phyloP scores from a whole-genome alignment of 306 rosid genomes.

The Vigna reflexopilosa region DNA sequence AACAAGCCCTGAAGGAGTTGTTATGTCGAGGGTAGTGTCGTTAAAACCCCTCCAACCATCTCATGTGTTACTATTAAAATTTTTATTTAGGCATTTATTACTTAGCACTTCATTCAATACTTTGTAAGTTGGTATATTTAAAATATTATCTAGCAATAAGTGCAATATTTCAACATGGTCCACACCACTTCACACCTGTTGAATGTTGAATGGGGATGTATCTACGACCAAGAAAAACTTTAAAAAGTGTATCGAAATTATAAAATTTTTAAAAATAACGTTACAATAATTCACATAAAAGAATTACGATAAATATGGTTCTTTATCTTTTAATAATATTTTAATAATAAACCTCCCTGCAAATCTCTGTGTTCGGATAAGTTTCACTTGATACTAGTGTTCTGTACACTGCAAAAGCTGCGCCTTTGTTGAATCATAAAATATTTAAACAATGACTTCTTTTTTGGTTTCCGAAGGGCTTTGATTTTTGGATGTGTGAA shows the following conservation, averaged over 20 bases:
- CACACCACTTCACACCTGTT: not conserved
- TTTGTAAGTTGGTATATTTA: not conserved
- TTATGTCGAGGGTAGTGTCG: not conserved
- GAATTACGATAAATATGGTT: not conserved
- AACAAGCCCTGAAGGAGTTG: not conserved
- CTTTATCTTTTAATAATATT: not conserved
- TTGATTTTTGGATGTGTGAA: not conserved
- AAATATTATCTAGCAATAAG: not conserved
- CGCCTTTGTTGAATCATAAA: not conserved
- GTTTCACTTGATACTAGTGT: not conserved
- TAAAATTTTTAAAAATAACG: not conserved
- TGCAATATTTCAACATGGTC: not conserved
- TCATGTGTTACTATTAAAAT: not conserved
- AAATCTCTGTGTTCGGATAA: not conserved
- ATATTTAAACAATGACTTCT: not conserved
- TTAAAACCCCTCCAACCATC: not conserved
- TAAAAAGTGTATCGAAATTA: not conserved
- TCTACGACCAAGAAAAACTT: not conserved
- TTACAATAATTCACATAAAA: not conserved
- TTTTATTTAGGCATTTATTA: not conserved
- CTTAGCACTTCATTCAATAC: slow-evolving; percentile 3
- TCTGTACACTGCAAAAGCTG: not conserved
- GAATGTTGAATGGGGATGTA: not conserved
- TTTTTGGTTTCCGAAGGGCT: not conserved
- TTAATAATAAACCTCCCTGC: not conserved